Base-by-base conservation (phyloP, 2,329 filamentous ascomycete genomes). In the Monosporascus sp. region DNA sequence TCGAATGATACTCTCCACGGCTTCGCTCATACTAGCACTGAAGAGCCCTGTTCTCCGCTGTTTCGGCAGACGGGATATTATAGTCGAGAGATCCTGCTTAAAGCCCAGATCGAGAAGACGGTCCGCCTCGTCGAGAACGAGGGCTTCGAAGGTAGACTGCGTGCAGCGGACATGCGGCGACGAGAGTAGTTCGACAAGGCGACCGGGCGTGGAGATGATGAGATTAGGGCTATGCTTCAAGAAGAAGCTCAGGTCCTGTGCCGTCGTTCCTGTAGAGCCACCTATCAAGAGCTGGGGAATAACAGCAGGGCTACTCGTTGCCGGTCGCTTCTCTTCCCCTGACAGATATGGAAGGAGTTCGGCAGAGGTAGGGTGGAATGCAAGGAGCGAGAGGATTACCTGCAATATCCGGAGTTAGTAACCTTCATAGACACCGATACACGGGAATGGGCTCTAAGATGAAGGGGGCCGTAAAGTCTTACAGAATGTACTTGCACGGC, bases 121-220 rank as follows among this genome's bases (percentile, higher is more conserved):
- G 70, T 99, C 94, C 48, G 93, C 94, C 73, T 99, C 94, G 66
- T 99, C 94, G 37, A 99, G 80, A 3, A 99, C 89, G 11, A 99
- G 81, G 48, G 90, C 84, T 68, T 99, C 93, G 60, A 99, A 97
- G 0, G 89, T 89, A 1, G 89, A 91, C 56, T 93, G 88, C 0
- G 90, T 85, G 62, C 89, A 92, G 68, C 95, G 89, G 15, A 96
- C 91, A 64, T 96, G 88, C 1, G 86, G 88, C 1, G 90, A 96
- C 0, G 87, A 85, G 5, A 99, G 78, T 1, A 99, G 81, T 65
- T 97, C 92, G 6, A 96, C 81, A 2, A 99, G 80, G 47, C 94
- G 84, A 4, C 94, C 95, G 0, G 94, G 94, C 0, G 94, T 97
- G 1, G 88, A 91, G 50, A 99, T 87, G 3, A 99, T 76, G 1